These are phyloP conservation scores for Hordeum vulgare DNA, from an alignment of 176 grass and related monocot genomes.

Conservation along the genomic window DNA sequence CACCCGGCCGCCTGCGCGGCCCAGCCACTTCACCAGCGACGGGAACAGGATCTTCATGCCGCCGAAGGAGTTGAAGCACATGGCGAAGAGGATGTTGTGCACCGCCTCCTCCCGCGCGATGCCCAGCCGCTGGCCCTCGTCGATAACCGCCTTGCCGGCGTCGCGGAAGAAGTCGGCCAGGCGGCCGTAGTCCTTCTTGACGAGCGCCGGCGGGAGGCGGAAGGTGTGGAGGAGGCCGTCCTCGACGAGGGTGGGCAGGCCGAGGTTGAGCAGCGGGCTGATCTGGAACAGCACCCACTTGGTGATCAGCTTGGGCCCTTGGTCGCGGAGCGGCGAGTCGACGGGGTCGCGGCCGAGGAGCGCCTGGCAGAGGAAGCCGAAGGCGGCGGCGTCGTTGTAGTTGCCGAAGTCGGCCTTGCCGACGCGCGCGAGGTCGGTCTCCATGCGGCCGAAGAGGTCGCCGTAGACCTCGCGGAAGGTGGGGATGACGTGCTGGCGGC, in stretches of 20 bases:
- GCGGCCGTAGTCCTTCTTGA: slow-evolving; percentile 73
- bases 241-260: slow-evolving; percentile 72
- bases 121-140: slow-evolving; percentile 74
- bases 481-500: slow-evolving; percentile 64
- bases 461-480: slow-evolving; percentile 64
- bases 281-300: slow-evolving; percentile 93
- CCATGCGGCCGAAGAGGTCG: slow-evolving; percentile 53
- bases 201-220: slow-evolving; percentile 68
- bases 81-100: slow-evolving; percentile 96
- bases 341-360: slow-evolving; percentile 63
- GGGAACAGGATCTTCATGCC: slow-evolving; percentile 83
- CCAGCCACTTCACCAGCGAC: slow-evolving; percentile 68
- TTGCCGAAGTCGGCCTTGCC: slow-evolving; percentile 76
- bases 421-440: slow-evolving; percentile 47
- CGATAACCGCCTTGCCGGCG: slow-evolving; percentile 37
- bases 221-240: slow-evolving; percentile 79
- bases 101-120: slow-evolving; percentile 65
- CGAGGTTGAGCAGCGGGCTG: slow-evolving; percentile 69
- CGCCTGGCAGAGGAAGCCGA: slow-evolving; percentile 61
- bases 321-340: slow-evolving; percentile 40
- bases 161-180: slow-evolving; percentile 80
- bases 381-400: slow-evolving; percentile 71
- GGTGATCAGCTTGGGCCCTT: slow-evolving; percentile 61
- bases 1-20: slow-evolving; percentile 59
- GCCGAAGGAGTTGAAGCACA: slow-evolving; percentile 97